Percentiles rank a stretch among this genome's conserved stretches.
Conservation (phyloP, 331 rosid species). For the Acacia pycnantha region DNA sequence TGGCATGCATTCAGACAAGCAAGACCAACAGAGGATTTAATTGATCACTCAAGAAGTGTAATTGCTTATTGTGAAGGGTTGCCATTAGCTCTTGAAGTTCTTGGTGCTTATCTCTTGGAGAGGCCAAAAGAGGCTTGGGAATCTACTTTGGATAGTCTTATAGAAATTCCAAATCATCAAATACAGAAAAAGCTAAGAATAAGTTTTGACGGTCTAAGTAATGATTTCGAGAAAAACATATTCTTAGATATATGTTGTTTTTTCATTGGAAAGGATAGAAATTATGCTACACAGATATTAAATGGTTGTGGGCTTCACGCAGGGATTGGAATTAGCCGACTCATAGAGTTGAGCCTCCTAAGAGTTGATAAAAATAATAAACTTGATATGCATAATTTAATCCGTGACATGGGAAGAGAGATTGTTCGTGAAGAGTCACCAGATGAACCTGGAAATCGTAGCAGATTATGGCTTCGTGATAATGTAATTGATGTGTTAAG, state of each 20-base stretch:
- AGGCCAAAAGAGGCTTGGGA: not conserved
- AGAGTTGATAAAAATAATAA: not conserved
- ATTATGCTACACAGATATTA: not conserved
- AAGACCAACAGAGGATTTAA: not conserved
- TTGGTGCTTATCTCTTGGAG: not conserved
- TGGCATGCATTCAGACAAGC: not conserved
- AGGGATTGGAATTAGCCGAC: not conserved
- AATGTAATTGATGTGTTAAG: not conserved
- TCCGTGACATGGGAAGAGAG: constrained; percentile 31
- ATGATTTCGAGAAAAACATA: not conserved
- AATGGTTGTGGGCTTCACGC: not conserved
- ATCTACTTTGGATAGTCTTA: not conserved
- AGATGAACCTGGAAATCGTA: not conserved
- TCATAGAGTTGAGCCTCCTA: not conserved
- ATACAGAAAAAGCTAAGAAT: not conserved
- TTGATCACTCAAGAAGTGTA: not conserved
- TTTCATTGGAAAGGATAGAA: not conserved
- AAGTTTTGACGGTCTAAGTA: not conserved
- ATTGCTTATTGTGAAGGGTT: not conserved
- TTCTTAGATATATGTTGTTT: not conserved
- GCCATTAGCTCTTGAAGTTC: not conserved
- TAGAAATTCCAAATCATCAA: not conserved
- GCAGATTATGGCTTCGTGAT: not conserved
- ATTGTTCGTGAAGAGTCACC: not conserved
- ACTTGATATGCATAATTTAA: constrained; percentile 23